Conservation (phyloP, 352 stramenopile species). For the Pythium folliculosum region DNA sequence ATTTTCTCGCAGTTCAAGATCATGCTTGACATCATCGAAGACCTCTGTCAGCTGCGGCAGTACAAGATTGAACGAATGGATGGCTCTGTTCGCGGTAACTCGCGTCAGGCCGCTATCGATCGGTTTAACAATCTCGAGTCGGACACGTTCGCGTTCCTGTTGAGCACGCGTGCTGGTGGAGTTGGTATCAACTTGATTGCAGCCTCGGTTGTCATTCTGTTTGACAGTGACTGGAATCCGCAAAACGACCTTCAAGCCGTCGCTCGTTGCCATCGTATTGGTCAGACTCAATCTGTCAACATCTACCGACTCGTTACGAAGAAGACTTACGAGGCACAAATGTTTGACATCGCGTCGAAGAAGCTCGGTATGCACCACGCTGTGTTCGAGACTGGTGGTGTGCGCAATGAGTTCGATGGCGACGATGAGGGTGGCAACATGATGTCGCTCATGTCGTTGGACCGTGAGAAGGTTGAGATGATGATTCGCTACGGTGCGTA, state of each 20-base stretch:
- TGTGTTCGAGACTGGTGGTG: slow-evolving; percentile 94
- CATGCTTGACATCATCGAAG: slow-evolving; percentile 97
- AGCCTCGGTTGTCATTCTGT: slow-evolving; percentile 87
- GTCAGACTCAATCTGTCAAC: slow-evolving; percentile 98
- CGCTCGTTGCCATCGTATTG: slow-evolving; percentile 99
- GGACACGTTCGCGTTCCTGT: slow-evolving; percentile 97
- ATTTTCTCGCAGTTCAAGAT: slow-evolving; percentile 99
- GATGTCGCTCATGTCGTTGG: slow-evolving; percentile 91
- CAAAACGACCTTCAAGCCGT: slow-evolving; percentile 97
- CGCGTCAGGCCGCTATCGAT: slow-evolving; percentile 98
- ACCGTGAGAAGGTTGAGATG: slow-evolving; percentile 98
- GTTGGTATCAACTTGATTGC: slow-evolving; percentile 97
- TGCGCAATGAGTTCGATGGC: slow-evolving; percentile 93
- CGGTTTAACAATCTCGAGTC: slow-evolving; percentile 94
- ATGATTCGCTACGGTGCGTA: slow-evolving; percentile 98
- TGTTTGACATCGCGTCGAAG: slow-evolving; percentile 99
- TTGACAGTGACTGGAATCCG: slow-evolving; percentile 98
- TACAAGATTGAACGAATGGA: slow-evolving; percentile 96
- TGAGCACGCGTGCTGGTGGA: slow-evolving; percentile 95
- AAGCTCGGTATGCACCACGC: slow-evolving; percentile 99
- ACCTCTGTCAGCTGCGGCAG: slow-evolving; percentile 78
- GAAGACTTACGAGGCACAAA: slow-evolving; percentile 99
- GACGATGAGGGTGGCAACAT: slow-evolving; percentile 93
- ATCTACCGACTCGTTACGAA: slow-evolving; percentile 99
- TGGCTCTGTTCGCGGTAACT: slow-evolving; percentile 95